phyloP scores from a whole-genome alignment of 2,329 filamentous ascomycete genomes.

The Beauveria sp. region DNA sequence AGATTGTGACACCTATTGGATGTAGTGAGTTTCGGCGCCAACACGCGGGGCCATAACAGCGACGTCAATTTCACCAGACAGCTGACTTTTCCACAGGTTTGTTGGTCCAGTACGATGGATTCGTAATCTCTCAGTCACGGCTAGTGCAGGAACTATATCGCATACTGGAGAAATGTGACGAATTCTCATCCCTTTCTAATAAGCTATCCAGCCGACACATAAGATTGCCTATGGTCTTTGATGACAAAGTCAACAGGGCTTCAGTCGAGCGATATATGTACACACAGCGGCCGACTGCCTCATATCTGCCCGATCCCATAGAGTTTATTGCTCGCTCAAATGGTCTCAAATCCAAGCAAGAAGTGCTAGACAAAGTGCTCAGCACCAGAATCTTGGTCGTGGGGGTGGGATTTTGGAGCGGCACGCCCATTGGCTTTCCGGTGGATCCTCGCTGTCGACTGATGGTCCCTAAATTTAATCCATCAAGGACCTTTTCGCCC shows the following conservation, averaged over 20 bases:
- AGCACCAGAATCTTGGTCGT: slow-evolving; percentile 25
- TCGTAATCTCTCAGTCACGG: not conserved
- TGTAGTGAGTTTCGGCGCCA: not conserved
- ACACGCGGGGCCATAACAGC: not conserved
- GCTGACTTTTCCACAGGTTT: not conserved
- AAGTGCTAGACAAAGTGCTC: slow-evolving; percentile 25
- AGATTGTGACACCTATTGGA: slow-evolving; percentile 2
- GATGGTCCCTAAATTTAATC: slow-evolving; percentile 21
- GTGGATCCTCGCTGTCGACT: slow-evolving; percentile 12
- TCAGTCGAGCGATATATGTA: slow-evolving; percentile 45
- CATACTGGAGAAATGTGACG: slow-evolving; percentile 34
- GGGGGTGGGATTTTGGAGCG: slow-evolving; percentile 26
- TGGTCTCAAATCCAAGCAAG: slow-evolving; percentile 23
- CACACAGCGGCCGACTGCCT: slow-evolving; percentile 49
- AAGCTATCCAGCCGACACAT: slow-evolving; percentile 15
- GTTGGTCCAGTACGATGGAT: not conserved
- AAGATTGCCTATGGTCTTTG: slow-evolving; percentile 20
- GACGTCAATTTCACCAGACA: not conserved
- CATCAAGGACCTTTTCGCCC: slow-evolving; percentile 24
- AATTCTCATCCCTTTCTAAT: slow-evolving; percentile 18
- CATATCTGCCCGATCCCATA: slow-evolving; percentile 53
- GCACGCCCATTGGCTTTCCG: slow-evolving; percentile 22
- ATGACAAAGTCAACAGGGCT: slow-evolving; percentile 29
- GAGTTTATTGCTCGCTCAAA: slow-evolving; percentile 38
- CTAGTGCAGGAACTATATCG: not conserved